Base-by-base conservation (phyloP, 2,329 filamentous ascomycete species). In the Diaporthe sp. region DNA sequence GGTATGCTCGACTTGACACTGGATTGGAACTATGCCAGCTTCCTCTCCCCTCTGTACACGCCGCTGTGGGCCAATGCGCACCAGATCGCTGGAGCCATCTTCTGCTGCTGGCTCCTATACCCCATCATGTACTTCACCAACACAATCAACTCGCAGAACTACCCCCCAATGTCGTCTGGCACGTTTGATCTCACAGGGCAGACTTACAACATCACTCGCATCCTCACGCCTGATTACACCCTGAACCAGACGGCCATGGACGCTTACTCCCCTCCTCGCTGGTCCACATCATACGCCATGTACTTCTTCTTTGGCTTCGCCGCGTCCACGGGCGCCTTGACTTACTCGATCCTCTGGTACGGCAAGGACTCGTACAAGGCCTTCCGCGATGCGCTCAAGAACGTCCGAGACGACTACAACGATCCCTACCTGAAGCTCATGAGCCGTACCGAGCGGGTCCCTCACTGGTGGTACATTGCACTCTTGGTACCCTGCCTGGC, bases 291-390 rank as follows among this genome's bases (percentile, higher is more conserved):
- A 9, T 82, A 82, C 73, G 79, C 80, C 44, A 81, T 83, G 78
- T 79, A 80, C 75, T 83, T 83, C 77, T 83, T 82, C 76, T 83
- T 79, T 75, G 82, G 81, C 2, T 84, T 83, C 73, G 82, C 81
- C n/a, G 79, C 79, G 57, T 82, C 81, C 1, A 81, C 81, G 5
- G 81, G 78, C 20, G 81, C 81, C n/a, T 73, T 84, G 31, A 49
- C 80, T 3, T 83, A 82, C 70, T 78, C 80, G 4, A 68, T 77
- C 6, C 77, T 83, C 20, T 83, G 79, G 78, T 81, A 81, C 55
- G 81, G 81, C 12, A 78, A 78, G 47, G 78, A 80, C 60, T 78
- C 77, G 7, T 81, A 74, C 63, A 72, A 51, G 8, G 75, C 76
- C 13, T 72, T 80, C 39, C 77, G 75, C 25, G 78, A 79, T 22